Percentiles rank a stretch among this genome's conserved stretches.
These are phyloP conservation scores for Phytophthora tubulina DNA, from an alignment of 352 stramenopile genomes.

Conservation along the genomic window DNA sequence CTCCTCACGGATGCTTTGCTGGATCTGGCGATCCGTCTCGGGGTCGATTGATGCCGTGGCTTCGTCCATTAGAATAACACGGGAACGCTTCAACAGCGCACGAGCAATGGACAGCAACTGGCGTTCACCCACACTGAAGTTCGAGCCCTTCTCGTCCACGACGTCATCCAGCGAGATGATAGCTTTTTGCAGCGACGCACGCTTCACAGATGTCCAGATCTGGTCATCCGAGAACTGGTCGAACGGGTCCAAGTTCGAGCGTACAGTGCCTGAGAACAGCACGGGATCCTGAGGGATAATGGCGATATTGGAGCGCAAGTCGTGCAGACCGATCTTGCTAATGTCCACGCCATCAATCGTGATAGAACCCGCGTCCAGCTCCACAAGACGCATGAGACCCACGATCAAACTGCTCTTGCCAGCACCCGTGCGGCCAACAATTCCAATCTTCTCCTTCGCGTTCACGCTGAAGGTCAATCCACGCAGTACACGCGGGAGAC, in stretches of 20 bases:
- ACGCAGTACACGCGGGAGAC: slow-evolving; percentile 54
- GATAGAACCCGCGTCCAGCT: slow-evolving; percentile 61
- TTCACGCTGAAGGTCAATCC: slow-evolving; percentile 62
- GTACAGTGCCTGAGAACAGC: slow-evolving; percentile 90
- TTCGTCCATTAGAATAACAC: slow-evolving; percentile 95
- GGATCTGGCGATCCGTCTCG: slow-evolving; percentile 69
- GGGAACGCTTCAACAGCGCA: slow-evolving; percentile 90
- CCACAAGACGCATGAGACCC: slow-evolving; percentile 51
- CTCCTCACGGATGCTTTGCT: slow-evolving; percentile 88
- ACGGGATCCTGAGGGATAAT: slow-evolving; percentile 92
- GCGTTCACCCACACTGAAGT: slow-evolving; percentile 95
- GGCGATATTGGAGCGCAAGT: slow-evolving; percentile 49
- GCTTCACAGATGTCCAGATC: slow-evolving; percentile 39
- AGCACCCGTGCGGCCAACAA: slow-evolving; percentile 52
- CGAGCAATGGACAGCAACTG: slow-evolving; percentile 96
- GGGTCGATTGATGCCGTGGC: slow-evolving; percentile 93
- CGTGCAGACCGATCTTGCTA: slow-evolving; percentile 40
- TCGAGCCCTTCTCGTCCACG: slow-evolving; percentile 93
- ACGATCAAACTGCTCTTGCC: slow-evolving; percentile 60
- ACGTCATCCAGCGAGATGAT: slow-evolving; percentile 94
- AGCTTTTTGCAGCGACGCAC: slow-evolving; percentile 27
- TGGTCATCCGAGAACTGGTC: slow-evolving; percentile 43
- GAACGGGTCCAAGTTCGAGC: slow-evolving; percentile 93
- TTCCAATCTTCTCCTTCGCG: slow-evolving; percentile 84
- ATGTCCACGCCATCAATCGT: slow-evolving; percentile 90